A percentile compares a stretch with the other conserved stretches of the same genome.
Evolutionary conservation across 129 eudicot species (phyloP).

Genomic region (Solidago caesia): DNA sequence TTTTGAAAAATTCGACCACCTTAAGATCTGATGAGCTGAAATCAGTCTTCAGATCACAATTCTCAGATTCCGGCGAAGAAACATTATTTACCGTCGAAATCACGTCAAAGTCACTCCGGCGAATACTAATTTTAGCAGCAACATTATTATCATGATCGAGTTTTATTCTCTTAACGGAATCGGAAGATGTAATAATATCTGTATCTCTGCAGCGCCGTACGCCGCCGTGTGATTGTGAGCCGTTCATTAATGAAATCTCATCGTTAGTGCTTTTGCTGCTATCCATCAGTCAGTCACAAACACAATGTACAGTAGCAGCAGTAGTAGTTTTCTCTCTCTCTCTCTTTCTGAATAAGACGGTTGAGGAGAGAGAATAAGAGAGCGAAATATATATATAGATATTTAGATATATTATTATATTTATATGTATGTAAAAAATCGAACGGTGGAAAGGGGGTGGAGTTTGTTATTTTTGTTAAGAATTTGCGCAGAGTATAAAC

Average conservation of each 20-base stretch:
- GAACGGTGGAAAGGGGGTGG: conserved; percentile 42
- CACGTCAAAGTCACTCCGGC: conserved; percentile 10
- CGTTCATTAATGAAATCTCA: conserved; percentile 33
- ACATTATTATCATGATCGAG: conserved; percentile 29
- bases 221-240: conserved; percentile 21
- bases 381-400: not conserved
- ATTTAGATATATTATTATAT: conserved; percentile 15
- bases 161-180: conserved; percentile 36
- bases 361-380: conserved; percentile 34
- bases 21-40: conserved; percentile 34
- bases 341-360: not conserved
- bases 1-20: conserved; percentile 8
- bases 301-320: conserved; percentile 5
- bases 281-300: conserved; percentile 23
- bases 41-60: conserved; percentile 29
- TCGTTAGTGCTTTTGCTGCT: conserved; percentile 20
- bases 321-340: no score
- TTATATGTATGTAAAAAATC: conserved; percentile 25
- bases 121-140: conserved; percentile 27
- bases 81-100: conserved; percentile 17
- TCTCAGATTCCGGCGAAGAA: conserved; percentile 35
- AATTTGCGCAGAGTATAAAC: not conserved
- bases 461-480: conserved; percentile 47
- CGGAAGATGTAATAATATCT: conserved; percentile 31
- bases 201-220: conserved; percentile 25